Base-by-base conservation (phyloP, 108 stramenopile species). In the Skeletonema tropicum region DNA sequence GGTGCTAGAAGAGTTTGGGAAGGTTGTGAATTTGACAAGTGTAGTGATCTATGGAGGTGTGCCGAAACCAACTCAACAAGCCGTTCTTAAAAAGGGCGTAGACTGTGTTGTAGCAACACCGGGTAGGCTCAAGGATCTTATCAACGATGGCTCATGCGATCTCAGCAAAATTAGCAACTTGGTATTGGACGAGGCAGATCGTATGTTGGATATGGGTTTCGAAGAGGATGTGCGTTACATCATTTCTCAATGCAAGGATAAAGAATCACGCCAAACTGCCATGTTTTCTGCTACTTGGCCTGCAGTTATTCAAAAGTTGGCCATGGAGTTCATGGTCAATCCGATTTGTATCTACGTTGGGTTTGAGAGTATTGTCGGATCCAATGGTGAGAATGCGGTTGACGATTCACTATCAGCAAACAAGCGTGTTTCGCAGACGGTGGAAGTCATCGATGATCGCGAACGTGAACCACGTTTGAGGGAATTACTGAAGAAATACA, bases 281-380 rank as follows among this genome's bases (percentile, higher is more conserved):
- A 98, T 99, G 98, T 99, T 98, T 83, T 93, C 91, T 8, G 99
- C 99, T 15, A 99, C 99, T 13, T 99, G 99, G 99, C 99, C 99
- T 9, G 89, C 93, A 36, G 93, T 77, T 23, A 95, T 99, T 68
- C 97, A 95, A 57, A 79, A 93, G 31, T 85, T 99, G 66, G 99
- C 99, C 17, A 72, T 86, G 64, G 92, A 96, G 57, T 98, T 92
- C 64, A 90, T 92, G 92, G 60, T 71, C 13, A 72, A 97, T 67
- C 95, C 95, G 3, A 73, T 98, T 38, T 90, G 92, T 59, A 77
- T 97, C 15, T 90, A 89, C 52, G 96, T 97, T 66, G 96, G 95
- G 12, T 96, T 93, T 66, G 91, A 93, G 71, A 75, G 86, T 3
- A 91, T 96, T 70, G 86, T 84, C 5, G 90, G 90, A 23, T 86